phyloP scores from a whole-genome alignment of 139 green algal species.

The Haematococcus sp. region DNA sequence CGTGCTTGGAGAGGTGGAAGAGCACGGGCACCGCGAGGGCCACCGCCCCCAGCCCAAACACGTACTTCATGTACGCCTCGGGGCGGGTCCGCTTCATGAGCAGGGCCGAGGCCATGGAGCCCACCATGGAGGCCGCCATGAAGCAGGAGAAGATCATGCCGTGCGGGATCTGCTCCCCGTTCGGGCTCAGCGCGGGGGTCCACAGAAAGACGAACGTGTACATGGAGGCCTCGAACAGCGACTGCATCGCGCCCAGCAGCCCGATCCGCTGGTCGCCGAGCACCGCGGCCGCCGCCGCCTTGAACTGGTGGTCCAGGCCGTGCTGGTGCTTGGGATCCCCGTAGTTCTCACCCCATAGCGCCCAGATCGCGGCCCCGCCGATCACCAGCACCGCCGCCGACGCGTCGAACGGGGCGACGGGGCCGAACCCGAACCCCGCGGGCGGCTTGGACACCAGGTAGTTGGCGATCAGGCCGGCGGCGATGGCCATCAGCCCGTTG shows the following conservation, averaged over 20 bases:
- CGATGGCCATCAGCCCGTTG: conserved; percentile 95
- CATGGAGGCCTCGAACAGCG: conserved; percentile 96
- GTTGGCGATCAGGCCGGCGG: conserved; percentile 86
- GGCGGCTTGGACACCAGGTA: conserved; percentile 73
- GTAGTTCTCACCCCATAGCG: conserved; percentile 94
- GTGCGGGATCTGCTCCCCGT: conserved; percentile 87
- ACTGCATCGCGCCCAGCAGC: conserved; percentile 79
- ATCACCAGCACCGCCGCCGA: conserved; percentile 74
- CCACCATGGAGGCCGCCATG: conserved; percentile 92
- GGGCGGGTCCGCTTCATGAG: conserved; percentile 53
- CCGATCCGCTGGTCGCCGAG: conserved; percentile 64
- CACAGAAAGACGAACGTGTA: conserved; percentile 99
- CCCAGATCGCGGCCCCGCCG: conserved; percentile 73
- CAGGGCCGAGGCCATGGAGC: conserved; percentile 27
- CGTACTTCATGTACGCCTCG: conserved; percentile 87
- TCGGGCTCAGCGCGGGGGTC: conserved; percentile 89
- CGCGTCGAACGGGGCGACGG: conserved; percentile 95
- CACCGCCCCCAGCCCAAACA: conserved; percentile 39
- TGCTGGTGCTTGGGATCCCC: conserved; percentile 57
- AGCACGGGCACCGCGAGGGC: conserved; percentile 53
- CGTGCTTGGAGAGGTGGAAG: conserved; percentile 9
- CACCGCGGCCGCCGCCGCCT: conserved; percentile 20
- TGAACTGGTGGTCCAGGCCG: conserved; percentile 30
- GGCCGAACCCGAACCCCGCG: conserved; percentile 54
- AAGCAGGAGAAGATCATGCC: conserved; percentile 97